phyloP scores from a whole-genome alignment of 2,329 filamentous ascomycete species.

The Fusarium goolgardi region DNA sequence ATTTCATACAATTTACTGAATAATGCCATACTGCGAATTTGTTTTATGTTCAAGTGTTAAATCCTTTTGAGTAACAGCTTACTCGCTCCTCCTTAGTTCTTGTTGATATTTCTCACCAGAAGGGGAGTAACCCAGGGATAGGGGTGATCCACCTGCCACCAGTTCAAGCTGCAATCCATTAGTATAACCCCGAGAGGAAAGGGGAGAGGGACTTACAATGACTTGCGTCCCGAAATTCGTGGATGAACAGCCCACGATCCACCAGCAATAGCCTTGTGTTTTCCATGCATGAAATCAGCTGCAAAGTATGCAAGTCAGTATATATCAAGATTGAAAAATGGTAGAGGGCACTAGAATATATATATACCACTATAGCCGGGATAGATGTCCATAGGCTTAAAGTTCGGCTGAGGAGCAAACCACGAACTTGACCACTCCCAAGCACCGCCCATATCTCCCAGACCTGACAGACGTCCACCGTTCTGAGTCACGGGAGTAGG shows the following conservation, averaged over 20 bases:
- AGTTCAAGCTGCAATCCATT: not conserved
- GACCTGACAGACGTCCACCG: not conserved
- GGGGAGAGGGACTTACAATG: not conserved
- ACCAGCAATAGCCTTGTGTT: conserved; percentile 4
- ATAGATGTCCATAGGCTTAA: conserved; percentile 1
- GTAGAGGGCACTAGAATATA: not conserved
- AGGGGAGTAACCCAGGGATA: conserved; percentile 5
- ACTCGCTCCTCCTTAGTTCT: not conserved
- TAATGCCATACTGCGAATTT: not conserved
- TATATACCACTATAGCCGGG: not conserved
- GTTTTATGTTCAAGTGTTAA: not conserved
- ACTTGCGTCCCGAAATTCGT: conserved; percentile 1
- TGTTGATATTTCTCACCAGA: not conserved
- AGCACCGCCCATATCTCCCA: conserved; percentile 4
- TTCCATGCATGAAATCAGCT: conserved; percentile 6
- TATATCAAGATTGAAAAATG: not conserved
- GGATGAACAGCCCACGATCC: conserved; percentile 8
- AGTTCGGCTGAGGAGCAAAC: conserved; percentile 1
- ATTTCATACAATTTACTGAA: not conserved
- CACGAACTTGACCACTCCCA: conserved; percentile 1
- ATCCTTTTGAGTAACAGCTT: not conserved
- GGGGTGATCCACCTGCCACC: conserved; percentile 1
- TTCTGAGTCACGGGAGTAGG: conserved; percentile 1
- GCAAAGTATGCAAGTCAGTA: not conserved
- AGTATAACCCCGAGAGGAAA: not conserved